These are phyloP conservation scores for Epithemia pelagica DNA, from an alignment of 108 stramenopile species.

Conservation along the genomic window DNA sequence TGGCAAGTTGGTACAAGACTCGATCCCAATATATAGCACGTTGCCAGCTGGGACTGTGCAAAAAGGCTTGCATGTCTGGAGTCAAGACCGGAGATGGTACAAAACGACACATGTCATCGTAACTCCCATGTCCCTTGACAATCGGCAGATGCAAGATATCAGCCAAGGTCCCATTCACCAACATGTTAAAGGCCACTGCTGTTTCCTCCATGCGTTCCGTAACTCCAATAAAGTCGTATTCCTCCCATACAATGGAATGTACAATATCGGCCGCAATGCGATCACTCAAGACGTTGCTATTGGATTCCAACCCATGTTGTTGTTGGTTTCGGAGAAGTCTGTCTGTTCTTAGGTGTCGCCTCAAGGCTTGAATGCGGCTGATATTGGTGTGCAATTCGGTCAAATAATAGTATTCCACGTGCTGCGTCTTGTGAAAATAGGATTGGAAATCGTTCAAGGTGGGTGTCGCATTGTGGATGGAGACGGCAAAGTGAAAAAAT, in stretches of 20 bases:
- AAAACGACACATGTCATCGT: not conserved
- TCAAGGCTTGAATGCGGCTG: not conserved
- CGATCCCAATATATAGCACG: conserved; percentile 26
- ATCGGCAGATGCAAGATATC: conserved; percentile 33
- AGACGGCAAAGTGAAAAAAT: conserved; percentile 42
- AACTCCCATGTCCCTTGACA: not conserved
- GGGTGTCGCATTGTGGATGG: not conserved
- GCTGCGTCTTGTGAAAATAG: not conserved
- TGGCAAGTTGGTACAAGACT: conserved; percentile 23
- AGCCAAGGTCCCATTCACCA: conserved; percentile 28
- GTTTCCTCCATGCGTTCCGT: conserved; percentile 47
- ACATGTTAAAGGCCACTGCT: conserved; percentile 30
- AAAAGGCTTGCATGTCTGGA: conserved; percentile 10
- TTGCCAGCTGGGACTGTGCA: conserved; percentile 18
- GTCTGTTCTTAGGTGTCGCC: not conserved
- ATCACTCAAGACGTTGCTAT: not conserved
- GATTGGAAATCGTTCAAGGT: not conserved
- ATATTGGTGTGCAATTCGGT: too few relatives aligned
- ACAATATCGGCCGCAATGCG: not conserved
- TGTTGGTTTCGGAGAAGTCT: not conserved
- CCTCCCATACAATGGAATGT: conserved; percentile 7
- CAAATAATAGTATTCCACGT: not conserved
- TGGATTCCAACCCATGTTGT: not conserved
- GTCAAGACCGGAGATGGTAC: conserved; percentile 5
- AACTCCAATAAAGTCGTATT: conserved; percentile 34